Percentiles rank a stretch among this genome's conserved stretches.
Conservation (phyloP, 2,329 filamentous ascomycete genomes). For the Aaosphaeria pasadenensis region DNA sequence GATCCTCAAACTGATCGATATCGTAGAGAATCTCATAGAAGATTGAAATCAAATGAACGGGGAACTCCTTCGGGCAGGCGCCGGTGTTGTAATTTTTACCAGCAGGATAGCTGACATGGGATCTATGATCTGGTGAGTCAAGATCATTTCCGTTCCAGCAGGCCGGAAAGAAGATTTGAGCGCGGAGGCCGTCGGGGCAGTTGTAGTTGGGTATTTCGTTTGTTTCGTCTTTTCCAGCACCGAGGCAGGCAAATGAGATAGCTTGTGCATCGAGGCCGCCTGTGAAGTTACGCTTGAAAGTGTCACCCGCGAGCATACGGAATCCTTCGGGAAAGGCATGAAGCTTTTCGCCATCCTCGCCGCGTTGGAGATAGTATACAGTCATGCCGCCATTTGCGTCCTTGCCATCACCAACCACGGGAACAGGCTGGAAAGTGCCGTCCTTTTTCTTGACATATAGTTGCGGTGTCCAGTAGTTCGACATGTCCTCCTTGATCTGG, state of each 20-base stretch:
- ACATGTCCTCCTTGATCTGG: constrained; percentile 60
- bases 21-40: constrained; percentile 59
- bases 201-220: constrained; percentile 68
- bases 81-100: constrained; percentile 46
- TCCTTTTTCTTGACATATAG: constrained; percentile 60
- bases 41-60: constrained; percentile 54
- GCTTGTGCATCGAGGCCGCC: constrained; percentile 46
- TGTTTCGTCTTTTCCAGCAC: constrained; percentile 35
- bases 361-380: constrained; percentile 66
- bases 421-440: constrained; percentile 57
- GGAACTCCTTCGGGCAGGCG: constrained; percentile 53
- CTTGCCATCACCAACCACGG: constrained; percentile 50
- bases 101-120: constrained; percentile 60
- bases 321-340: constrained; percentile 68
- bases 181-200: constrained; percentile 60
- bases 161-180: constrained; percentile 69
- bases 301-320: constrained; percentile 69
- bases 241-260: constrained; percentile 57
- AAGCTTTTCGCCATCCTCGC: constrained; percentile 61
- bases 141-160: constrained; percentile 66
- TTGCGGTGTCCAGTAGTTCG: constrained; percentile 74
- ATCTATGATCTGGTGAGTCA: constrained; percentile 59
- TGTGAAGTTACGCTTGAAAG: constrained; percentile 54
- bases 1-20: constrained; percentile 47
- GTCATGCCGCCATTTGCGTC: constrained; percentile 59